Base-by-base conservation (phyloP, 768 basidiomycete genomes). In the Mrakia hoshinonis region DNA sequence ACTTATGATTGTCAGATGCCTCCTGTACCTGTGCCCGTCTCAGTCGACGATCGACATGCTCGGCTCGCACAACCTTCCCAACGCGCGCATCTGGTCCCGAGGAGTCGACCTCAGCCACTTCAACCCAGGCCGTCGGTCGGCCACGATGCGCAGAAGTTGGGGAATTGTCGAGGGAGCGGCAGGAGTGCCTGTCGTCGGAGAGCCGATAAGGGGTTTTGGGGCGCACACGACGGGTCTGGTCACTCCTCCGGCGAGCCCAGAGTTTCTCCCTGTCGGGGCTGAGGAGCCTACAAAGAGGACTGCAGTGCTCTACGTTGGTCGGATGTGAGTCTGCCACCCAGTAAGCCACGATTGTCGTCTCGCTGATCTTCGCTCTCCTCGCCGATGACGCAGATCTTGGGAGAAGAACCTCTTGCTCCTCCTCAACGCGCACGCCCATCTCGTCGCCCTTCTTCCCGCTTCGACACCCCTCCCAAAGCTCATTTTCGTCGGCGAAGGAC, bases 341-440 rank as follows among this genome's bases (percentile, higher is more conserved):
- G n/a, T n/a, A n/a, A n/a, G n/a, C n/a, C n/a, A n/a, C n/a, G n/a
- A n/a, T n/a, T n/a, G n/a, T n/a, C n/a, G n/a, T n/a, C n/a, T 31
- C 22, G 47, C 43, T 29, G 4, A 3, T 15, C 3, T 29, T 51
- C 43, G 36, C 29, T 11, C 13, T 20, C 29, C 1, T 61, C 54
- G 20, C 46, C 36, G 4, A 3, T n/a, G 15, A 38, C 13, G 34
- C 36, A 79, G 79, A 24, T 80, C 78, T 13, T 81, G 80, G 80
- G 82, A 83, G 76, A 83, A 83, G 76, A 83, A 83, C 75, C 78
- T 83, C 1, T 77, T 79, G 18, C 77, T 83, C 3, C 76, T 83
- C 13, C 77, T 82, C n/a, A 73, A 78, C 26, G 80, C 82, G 4
- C 80, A 80, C 65, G 76, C 74, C 0, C 69, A 74, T 1, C 76